Evolutionary conservation across 1,284 basidiomycete genomes (phyloP), one percentile per base, ranked within the genome.

Genomic region (Neolentinus lepideus): DNA sequence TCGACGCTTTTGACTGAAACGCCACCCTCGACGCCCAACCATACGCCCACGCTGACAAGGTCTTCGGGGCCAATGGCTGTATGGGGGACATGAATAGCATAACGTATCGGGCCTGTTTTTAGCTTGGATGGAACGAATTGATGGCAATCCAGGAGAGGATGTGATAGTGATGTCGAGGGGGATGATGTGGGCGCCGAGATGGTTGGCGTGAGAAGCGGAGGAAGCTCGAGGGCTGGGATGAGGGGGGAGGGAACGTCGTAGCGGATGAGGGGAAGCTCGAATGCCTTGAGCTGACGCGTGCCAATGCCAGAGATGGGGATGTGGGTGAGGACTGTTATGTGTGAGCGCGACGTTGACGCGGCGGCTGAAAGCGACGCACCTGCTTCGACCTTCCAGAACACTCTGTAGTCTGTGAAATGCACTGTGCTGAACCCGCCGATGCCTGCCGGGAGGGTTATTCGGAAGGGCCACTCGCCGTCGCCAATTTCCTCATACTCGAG

Each of bases 311-410:
- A 64, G 54, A 88, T 77, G 55, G 80, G 83, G 3, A 71, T 66
- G 65, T 91, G 88, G 58, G 79, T 78, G 43, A 90, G 76, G 54
- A 83, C 86, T 89, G 56, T 47, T 46, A 29, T 51, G 50, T 50
- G 24, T 38, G 16, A 53, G 25, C 21, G 54, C 46, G 52, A 56
- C 47, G 56, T 51, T 46, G 57, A 62, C 56, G 38, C 27, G 22
- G 25, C 16, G 22, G 47, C 9, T 50, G 55, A 26, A 55, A 58
- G 53, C 51, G 19, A 76, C 85, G 63, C 61, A 85, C 90, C 78
- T 59, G 88, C 90, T 73, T 93, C 90, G 57, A 93, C 73, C 54
- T 87, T 77, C 90, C 90, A 93, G 65, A 81, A 82, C 64, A 87
- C 83, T 47, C 84, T 77, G 67, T 90, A 92, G 64, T 86, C 86